Conservation (phyloP, 306 rosid species). For the Quercus engelmannii region DNA sequence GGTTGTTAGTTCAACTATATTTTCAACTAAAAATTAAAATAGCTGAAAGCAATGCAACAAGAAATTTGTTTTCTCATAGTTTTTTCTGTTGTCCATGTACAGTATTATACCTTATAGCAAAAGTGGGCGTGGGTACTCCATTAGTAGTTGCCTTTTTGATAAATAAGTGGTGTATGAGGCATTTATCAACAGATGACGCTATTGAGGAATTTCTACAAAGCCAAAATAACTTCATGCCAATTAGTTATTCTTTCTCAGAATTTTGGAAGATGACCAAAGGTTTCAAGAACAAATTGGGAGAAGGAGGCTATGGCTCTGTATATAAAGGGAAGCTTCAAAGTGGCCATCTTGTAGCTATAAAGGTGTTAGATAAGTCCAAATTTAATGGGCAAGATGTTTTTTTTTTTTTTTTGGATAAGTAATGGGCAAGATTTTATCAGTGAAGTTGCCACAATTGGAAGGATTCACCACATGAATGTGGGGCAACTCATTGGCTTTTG, state of each 20-base stretch:
- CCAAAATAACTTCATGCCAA: background rate
- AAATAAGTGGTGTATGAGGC: slow-evolving; percentile 26
- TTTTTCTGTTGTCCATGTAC: background rate
- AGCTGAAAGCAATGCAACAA: background rate
- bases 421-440: slow-evolving; percentile 26
- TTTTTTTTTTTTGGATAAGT: too few species aligned
- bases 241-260: slow-evolving; percentile 17
- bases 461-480: slow-evolving; percentile 14
- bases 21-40: background rate
- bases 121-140: background rate
- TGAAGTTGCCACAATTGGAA: slow-evolving; percentile 6
- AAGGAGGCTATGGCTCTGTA: slow-evolving; percentile 17
- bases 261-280: slow-evolving; percentile 7
- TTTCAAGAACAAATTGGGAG: slow-evolving; percentile 11
- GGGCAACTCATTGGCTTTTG: slow-evolving; percentile 15
- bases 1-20: too few species aligned
- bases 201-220: slow-evolving; percentile 1
- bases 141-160: background rate
- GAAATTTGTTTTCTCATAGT: background rate
- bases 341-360: slow-evolving; percentile 7
- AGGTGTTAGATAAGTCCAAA: slow-evolving; percentile 4
- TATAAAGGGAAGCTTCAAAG: slow-evolving; percentile 13
- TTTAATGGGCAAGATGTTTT: slow-evolving; percentile 24
- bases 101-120: background rate
- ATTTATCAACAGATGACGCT: slow-evolving; percentile 7